These are phyloP conservation scores for Phytophthora sp. DNA, from an alignment of 352 stramenopile species.

Conservation along the genomic window DNA sequence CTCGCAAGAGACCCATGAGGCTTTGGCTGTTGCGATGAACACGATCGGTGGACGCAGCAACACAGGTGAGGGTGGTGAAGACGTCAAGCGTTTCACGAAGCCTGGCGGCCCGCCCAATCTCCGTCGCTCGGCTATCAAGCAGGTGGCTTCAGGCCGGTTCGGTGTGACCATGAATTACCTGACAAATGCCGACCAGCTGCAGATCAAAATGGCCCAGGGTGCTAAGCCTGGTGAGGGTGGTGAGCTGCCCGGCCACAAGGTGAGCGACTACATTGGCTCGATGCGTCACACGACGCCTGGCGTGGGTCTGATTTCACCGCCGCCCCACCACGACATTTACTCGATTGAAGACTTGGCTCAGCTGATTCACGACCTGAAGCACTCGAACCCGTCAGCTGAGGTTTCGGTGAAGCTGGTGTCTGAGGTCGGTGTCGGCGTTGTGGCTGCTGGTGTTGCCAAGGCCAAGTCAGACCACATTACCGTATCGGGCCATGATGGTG, in stretches of 20 bases:
- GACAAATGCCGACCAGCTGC: constrained; percentile 96
- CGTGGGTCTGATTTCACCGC: constrained; percentile 96
- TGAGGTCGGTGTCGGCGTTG: constrained; percentile 95
- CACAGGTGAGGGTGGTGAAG: constrained; percentile 96
- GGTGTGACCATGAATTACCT: constrained; percentile 97
- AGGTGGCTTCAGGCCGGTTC: constrained; percentile 95
- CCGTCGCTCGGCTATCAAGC: constrained; percentile 94
- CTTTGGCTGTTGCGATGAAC: constrained; percentile 96
- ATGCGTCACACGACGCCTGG: constrained; percentile 96
- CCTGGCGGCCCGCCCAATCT: constrained; percentile 50
- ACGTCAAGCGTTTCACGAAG: constrained; percentile 78
- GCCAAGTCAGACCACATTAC: constrained; percentile 96
- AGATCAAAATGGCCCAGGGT: constrained; percentile 99
- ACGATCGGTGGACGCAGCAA: constrained; percentile 93
- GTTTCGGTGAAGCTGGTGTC: constrained; percentile 97
- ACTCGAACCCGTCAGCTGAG: constrained; percentile 93
- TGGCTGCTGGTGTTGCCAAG: constrained; percentile 92
- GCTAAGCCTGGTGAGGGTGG: constrained; percentile 97
- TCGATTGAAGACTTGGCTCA: constrained; percentile 98
- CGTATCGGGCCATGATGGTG: constrained; percentile 95
- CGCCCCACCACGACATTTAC: constrained; percentile 98
- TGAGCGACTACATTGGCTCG: constrained; percentile 95
- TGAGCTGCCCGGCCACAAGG: constrained; percentile 96
- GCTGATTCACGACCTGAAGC: constrained; percentile 98
- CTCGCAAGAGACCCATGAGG: constrained; percentile 95